Percentiles rank a stretch among this genome's conserved stretches.
These are phyloP conservation scores for Lanmaoa pseudosensibilis DNA, from an alignment of 768 basidiomycete genomes.

Conservation along the genomic window DNA sequence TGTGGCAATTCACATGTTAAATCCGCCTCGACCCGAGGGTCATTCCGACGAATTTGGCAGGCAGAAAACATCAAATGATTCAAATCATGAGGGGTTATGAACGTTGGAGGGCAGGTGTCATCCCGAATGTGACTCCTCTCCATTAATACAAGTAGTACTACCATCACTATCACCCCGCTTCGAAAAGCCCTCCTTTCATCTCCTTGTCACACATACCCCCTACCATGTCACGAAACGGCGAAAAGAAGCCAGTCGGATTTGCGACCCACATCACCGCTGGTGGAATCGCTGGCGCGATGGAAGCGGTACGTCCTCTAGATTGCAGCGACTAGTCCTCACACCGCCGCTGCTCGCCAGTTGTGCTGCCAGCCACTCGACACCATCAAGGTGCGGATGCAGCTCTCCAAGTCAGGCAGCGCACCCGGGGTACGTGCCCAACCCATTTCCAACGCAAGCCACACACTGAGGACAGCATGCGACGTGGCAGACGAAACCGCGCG, in stretches of 20 bases:
- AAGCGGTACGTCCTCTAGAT: slow-evolving; percentile 60
- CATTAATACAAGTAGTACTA: background rate
- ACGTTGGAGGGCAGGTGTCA: background rate
- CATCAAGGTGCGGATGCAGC: slow-evolving; percentile 99
- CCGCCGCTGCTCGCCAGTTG: slow-evolving; percentile 42
- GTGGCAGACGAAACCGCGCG: slow-evolving; percentile 83
- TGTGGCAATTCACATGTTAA: slow-evolving; percentile 34
- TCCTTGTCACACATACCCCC: background rate
- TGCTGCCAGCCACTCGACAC: slow-evolving; percentile 94
- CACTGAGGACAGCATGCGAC: background rate
- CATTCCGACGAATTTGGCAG: slow-evolving; percentile 2
- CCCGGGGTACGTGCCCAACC: slow-evolving; percentile 69
- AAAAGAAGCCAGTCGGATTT: slow-evolving; percentile 79
- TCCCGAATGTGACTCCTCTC: background rate
- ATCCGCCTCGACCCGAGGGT: slow-evolving; percentile 8
- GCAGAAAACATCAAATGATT: no score
- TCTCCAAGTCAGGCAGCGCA: slow-evolving; percentile 73
- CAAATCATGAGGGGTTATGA: slow-evolving; percentile 23
- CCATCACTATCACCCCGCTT: background rate
- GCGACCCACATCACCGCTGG: slow-evolving; percentile 93
- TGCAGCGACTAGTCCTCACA: slow-evolving; percentile 2
- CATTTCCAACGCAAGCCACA: background rate
- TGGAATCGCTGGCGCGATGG: slow-evolving; percentile 90
- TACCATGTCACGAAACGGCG: slow-evolving; percentile 53
- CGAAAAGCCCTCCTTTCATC: background rate